Conservation (phyloP, 805 yeast species). For the Lipomyces yamanashiensis region DNA sequence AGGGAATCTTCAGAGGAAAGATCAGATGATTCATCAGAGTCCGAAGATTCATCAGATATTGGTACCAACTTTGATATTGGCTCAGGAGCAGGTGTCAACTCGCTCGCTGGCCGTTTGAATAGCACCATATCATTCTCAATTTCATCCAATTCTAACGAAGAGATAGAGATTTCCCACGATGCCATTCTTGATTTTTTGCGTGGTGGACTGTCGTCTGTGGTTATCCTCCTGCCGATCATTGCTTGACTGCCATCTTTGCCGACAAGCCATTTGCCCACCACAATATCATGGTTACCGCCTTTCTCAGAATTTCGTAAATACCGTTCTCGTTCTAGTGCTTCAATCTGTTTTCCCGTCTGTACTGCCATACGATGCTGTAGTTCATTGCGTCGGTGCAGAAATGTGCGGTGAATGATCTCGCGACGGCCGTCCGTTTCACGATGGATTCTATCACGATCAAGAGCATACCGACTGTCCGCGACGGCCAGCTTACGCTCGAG, state of each 20-base stretch:
- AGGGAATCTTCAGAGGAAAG: background rate
- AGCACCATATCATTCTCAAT: conserved; percentile 6
- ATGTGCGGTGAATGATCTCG: conserved; percentile 1
- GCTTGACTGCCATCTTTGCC: background rate
- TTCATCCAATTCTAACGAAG: background rate
- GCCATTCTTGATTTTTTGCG: background rate
- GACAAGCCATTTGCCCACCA: conserved; percentile 5
- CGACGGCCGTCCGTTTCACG: conserved; percentile 4
- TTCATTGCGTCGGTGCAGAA: background rate
- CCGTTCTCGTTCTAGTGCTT: conserved; percentile 4
- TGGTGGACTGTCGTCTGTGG: background rate
- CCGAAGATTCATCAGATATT: conserved; percentile 2
- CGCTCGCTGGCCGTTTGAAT: background rate
- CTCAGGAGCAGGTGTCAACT: background rate
- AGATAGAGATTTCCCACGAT: background rate
- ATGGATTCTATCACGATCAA: background rate
- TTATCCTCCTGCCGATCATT: background rate
- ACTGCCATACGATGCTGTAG: conserved; percentile 8
- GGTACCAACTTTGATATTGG: background rate
- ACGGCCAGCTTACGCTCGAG: background rate
- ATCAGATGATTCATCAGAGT: conserved; percentile 5
- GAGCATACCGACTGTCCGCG: background rate
- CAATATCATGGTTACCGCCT: background rate
- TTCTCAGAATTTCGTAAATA: background rate
- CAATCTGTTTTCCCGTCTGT: background rate